Base-by-base conservation (phyloP, 331 rosid genomes). In the Cydonia oblonga region DNA sequence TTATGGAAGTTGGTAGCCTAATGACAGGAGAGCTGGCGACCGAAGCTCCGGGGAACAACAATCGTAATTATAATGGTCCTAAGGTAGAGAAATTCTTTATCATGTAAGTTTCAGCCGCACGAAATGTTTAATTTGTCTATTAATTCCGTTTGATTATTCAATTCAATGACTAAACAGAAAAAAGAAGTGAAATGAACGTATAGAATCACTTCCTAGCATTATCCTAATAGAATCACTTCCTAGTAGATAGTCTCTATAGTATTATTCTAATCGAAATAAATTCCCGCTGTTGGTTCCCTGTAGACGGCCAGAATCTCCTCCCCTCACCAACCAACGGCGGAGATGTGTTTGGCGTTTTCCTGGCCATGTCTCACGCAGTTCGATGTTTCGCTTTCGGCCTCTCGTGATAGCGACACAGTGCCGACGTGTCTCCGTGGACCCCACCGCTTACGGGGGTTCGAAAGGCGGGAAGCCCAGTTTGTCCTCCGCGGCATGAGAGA, bases 401-500 rank as follows among this genome's bases (percentile, higher is more conserved):
- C 75, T 57, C 69, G 80, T 82, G 85, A 78, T 14, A 57, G 64
- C 65, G 73, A 81, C 77, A 52, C 49, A 42, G 58, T 18, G 78
- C 68, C 67, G 14, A 71, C 80, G 72, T 82, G 86, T 72, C 75
- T 6, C 1, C 3, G 35, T 76, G 85, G 92, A 68, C 66, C 89
- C 90, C 92, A 79, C 84, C 84, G 2, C 10, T 78, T 77, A 77
- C 80, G 74, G 73, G 73, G 77, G 66, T 71, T 32, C 23, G 79
- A 76, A 83, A 83, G 92, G 96, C 95, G 92, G 95, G 96, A 90
- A 86, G 64, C 76, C 90, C 85, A 77, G 80, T 76, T 81, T 81
- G 88, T 87, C 86, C 70, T 80, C 60, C 76, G n/a, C 67, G 35
- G 64, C 74, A 29, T 63, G 80, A 74, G 76, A 72, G 81, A 72